phyloP scores from a whole-genome alignment of 164 flowering plant genomes.

The Saururus chinensis region DNA sequence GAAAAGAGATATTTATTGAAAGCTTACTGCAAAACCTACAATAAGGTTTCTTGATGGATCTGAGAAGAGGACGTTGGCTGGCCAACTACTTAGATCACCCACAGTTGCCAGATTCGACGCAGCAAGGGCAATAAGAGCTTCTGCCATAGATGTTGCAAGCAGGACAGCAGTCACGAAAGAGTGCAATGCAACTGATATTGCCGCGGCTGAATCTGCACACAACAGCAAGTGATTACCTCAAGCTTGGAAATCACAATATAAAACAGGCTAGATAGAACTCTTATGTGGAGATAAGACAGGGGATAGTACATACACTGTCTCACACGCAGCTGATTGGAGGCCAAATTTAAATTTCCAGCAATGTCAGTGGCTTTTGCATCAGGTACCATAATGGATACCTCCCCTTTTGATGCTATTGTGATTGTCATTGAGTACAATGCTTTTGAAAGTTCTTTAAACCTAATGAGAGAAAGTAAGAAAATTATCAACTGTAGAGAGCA shows the following conservation, averaged over 20 bases:
- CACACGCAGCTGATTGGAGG: slow-evolving; percentile 41
- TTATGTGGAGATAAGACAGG: no score
- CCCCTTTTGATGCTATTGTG: slow-evolving; percentile 18
- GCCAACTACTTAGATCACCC: slow-evolving; percentile 20
- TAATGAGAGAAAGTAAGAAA: slow-evolving; percentile 11
- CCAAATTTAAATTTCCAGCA: slow-evolving; percentile 47
- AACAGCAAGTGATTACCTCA: background rate
- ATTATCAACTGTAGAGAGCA: background rate
- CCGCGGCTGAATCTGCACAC: slow-evolving; percentile 33
- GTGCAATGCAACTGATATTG: slow-evolving; percentile 37
- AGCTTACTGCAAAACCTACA: slow-evolving; percentile 20
- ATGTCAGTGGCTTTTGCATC: slow-evolving; percentile 41
- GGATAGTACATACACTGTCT: slow-evolving; percentile 25
- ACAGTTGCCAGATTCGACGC: slow-evolving; percentile 42
- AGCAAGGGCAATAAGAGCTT: slow-evolving; percentile 38
- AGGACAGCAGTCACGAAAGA: slow-evolving; percentile 50
- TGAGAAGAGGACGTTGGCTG: slow-evolving; percentile 15
- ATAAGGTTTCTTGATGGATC: slow-evolving; percentile 42
- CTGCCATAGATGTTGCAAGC: slow-evolving; percentile 47
- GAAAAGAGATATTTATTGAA: background rate
- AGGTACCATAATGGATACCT: slow-evolving; percentile 35
- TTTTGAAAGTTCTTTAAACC: slow-evolving; percentile 45
- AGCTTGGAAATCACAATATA: slow-evolving; percentile 6
- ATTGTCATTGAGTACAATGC: slow-evolving; percentile 36
- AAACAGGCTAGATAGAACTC: no score